Conservation (phyloP, 116 monocot species). For the Papilionanthe hybrid region DNA sequence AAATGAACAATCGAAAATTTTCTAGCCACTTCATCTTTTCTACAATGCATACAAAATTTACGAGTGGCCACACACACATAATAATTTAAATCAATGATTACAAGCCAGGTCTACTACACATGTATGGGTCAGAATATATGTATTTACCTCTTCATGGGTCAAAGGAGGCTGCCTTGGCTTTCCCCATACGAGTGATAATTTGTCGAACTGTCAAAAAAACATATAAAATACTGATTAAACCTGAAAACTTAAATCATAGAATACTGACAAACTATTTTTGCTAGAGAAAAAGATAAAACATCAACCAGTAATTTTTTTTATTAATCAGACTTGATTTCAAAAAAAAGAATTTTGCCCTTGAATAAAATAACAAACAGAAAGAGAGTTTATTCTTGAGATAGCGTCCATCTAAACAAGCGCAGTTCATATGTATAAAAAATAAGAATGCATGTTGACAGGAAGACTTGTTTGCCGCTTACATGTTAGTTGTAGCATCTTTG, state of each 20-base stretch:
- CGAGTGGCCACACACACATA: neutral
- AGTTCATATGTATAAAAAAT: neutral
- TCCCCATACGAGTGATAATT: conserved; percentile 78
- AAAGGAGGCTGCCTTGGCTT: conserved; percentile 72
- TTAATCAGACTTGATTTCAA: neutral
- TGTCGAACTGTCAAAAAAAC: conserved; percentile 55
- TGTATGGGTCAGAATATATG: neutral
- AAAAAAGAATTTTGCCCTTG: neutral
- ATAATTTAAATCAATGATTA: neutral
- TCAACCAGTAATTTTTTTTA: neutral
- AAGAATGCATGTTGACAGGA: neutral
- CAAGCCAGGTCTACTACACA: neutral
- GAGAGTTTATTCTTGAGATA: neutral
- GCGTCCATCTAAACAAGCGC: neutral
- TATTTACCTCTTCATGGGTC: conserved; percentile 63
- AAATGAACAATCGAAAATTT: no score
- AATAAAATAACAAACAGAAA: neutral
- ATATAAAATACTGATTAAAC: conserved; percentile 2
- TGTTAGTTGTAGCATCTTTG: neutral
- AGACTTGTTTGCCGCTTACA: neutral
- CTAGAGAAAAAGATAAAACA: neutral
- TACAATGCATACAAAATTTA: neutral
- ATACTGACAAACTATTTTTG: no score
- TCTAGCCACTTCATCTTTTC: neutral
- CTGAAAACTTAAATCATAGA: neutral